These are phyloP conservation scores for Petrea volubilis DNA, from an alignment of 257 asterid species.

Conservation along the genomic window DNA sequence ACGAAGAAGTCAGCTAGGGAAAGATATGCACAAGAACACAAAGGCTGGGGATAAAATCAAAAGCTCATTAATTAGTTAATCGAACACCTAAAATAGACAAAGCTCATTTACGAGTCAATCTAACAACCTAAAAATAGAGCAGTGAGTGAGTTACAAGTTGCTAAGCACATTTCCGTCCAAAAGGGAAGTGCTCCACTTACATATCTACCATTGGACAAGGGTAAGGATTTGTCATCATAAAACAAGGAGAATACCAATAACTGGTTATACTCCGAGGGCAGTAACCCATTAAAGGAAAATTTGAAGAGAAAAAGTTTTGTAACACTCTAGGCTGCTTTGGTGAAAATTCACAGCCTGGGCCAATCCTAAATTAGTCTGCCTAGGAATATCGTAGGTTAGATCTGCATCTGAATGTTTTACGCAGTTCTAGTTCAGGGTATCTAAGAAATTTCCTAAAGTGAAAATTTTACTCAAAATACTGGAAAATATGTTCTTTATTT, in stretches of 20 bases:
- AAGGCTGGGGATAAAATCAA: neutral
- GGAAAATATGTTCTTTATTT: neutral
- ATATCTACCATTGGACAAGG: neutral
- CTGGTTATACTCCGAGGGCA: neutral
- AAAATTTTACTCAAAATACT: neutral
- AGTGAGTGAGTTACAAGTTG: neutral
- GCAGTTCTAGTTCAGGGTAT: neutral
- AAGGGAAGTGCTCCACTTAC: neutral
- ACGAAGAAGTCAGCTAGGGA: constrained; percentile 28
- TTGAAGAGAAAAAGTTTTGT: neutral
- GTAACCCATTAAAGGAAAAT: neutral
- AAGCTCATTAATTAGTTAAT: neutral
- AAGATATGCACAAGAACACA: neutral
- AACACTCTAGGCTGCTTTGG: neutral
- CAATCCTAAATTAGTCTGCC: neutral
- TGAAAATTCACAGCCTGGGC: neutral
- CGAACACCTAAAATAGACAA: neutral
- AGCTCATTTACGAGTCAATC: neutral
- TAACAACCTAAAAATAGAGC: neutral
- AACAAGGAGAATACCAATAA: neutral
- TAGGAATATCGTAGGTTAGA: constrained; percentile 1
- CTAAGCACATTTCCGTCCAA: neutral
- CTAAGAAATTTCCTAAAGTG: neutral
- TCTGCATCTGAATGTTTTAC: neutral
- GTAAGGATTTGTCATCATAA: constrained; percentile 1